A percentile compares a stretch with the other conserved stretches of the same genome.
Evolutionary conservation across 768 basidiomycete species (phyloP).

Genomic region (Russula abietina): DNA sequence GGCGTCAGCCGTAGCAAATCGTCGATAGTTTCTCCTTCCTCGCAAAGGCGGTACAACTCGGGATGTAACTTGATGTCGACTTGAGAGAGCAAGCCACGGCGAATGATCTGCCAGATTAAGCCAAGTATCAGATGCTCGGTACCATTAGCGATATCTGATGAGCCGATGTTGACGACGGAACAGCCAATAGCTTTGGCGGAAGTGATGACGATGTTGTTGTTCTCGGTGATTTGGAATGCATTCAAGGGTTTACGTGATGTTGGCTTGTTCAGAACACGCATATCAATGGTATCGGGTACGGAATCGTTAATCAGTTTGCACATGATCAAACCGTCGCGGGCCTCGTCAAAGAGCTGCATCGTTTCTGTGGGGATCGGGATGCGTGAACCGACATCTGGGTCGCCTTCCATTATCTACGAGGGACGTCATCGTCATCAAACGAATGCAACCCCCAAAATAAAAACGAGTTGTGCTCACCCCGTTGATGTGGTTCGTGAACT

Average conservation of each 20-base stretch:
- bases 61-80: slow-evolving; percentile 99
- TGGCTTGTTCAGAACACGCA: slow-evolving; percentile 93
- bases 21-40: slow-evolving; percentile 96
- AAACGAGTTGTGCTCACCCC: slow-evolving; percentile 44
- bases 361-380: slow-evolving; percentile 93
- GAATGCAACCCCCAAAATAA: not conserved
- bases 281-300: slow-evolving; percentile 98
- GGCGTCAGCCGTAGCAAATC: slow-evolving; percentile 90
- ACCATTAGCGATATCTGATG: slow-evolving; percentile 86
- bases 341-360: slow-evolving; percentile 98
- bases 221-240: slow-evolving; percentile 98
- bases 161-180: slow-evolving; percentile 97
- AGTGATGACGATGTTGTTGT: slow-evolving; percentile 99
- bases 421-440: not conserved
- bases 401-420: slow-evolving; percentile 81
- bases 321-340: slow-evolving; percentile 89
- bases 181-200: slow-evolving; percentile 98
- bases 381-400: slow-evolving; percentile 73
- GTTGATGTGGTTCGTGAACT: slow-evolving; percentile 99
- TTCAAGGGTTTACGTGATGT: slow-evolving; percentile 77
- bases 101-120: slow-evolving; percentile 97
- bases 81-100: slow-evolving; percentile 85
- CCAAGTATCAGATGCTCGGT: slow-evolving; percentile 95
- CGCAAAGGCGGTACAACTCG: slow-evolving; percentile 90
- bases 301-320: slow-evolving; percentile 99